Percentiles rank a stretch among this genome's conserved stretches.
These are phyloP conservation scores for Rosa hybrid DNA, from an alignment of 331 rosid genomes.

Conservation along the genomic window DNA sequence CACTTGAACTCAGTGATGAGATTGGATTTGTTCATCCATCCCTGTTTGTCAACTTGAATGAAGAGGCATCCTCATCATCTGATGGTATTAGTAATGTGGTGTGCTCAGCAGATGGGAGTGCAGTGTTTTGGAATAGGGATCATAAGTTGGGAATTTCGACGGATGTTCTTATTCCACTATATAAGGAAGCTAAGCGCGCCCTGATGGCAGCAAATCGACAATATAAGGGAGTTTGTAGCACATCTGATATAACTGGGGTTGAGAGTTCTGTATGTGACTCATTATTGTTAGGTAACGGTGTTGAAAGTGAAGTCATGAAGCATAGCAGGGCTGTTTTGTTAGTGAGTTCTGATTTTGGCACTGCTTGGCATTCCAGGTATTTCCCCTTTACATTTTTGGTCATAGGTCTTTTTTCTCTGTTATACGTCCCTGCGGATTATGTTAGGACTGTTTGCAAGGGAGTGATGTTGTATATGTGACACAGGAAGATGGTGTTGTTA, in stretches of 20 bases:
- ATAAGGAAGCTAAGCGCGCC: constrained; percentile 52
- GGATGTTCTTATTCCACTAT: constrained; percentile 54
- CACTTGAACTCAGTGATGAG: constrained; percentile 64
- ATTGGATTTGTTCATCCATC: constrained; percentile 88
- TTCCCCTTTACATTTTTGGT: constrained; percentile 12
- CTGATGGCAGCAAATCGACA: constrained; percentile 53
- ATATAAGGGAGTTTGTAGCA: constrained; percentile 39
- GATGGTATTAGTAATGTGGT: constrained; percentile 9
- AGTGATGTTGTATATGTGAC: constrained; percentile 21
- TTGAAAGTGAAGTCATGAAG: constrained; percentile 61
- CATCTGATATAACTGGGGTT: constrained; percentile 26
- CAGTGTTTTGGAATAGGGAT: constrained; percentile 61
- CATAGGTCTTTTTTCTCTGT: background rate
- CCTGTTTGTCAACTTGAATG: constrained; percentile 54
- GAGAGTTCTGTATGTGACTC: constrained; percentile 23
- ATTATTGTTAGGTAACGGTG: constrained; percentile 27
- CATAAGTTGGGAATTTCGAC: constrained; percentile 88
- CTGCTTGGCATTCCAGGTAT: constrained; percentile 95
- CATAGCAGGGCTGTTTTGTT: constrained; percentile 71
- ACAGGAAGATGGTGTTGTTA: constrained; percentile 64
- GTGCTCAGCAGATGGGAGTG: constrained; percentile 28
- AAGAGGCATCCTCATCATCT: constrained; percentile 38
- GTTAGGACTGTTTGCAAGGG: background rate
- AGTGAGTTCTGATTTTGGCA: constrained; percentile 81
- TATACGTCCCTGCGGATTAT: background rate